Evolutionary conservation across 352 stramenopile species (phyloP).

Genomic region (Phytophthora sojae): DNA sequence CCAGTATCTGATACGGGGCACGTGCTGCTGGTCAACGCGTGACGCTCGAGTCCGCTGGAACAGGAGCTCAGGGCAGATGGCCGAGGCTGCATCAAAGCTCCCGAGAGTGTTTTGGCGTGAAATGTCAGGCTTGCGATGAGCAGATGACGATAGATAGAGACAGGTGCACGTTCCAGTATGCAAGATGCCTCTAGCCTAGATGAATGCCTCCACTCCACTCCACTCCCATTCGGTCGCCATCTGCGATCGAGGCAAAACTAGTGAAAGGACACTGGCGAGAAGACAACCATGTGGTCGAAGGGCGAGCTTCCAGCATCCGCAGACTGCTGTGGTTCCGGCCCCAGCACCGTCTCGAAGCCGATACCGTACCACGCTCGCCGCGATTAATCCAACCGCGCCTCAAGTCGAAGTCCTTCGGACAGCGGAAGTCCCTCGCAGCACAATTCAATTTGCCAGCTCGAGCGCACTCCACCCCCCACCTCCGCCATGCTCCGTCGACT

Average conservation of each 20-base stretch:
- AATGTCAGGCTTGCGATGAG: slow-evolving; percentile 15
- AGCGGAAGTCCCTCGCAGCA: slow-evolving; percentile 12
- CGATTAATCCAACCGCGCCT: slow-evolving; percentile 14
- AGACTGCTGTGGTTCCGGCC: not conserved
- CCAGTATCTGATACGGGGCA: slow-evolving; percentile 25
- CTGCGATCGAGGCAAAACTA: slow-evolving; percentile 27
- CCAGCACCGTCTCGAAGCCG: slow-evolving; percentile 9
- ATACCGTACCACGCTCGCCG: not conserved
- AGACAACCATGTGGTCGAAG: slow-evolving; percentile 1
- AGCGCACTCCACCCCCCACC: slow-evolving; percentile 4
- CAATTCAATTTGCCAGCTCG: slow-evolving; percentile 20
- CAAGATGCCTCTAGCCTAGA: too few relatives aligned
- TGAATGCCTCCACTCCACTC: not conserved
- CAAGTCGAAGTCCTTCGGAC: slow-evolving; percentile 26
- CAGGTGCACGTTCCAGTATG: not conserved
- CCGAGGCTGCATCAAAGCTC: slow-evolving; percentile 6
- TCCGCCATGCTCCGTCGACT: slow-evolving; percentile 25
- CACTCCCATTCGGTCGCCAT: slow-evolving; percentile 21
- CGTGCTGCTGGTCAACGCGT: slow-evolving; percentile 23
- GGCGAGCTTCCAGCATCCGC: slow-evolving; percentile 6
- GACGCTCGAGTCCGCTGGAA: slow-evolving; percentile 14
- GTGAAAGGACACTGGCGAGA: slow-evolving; percentile 17
- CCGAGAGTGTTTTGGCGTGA: not conserved
- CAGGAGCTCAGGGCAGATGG: slow-evolving; percentile 24
- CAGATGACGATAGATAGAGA: not conserved